Evolutionary conservation across 2,329 filamentous ascomycete genomes (phyloP).

Genomic region (Microdochium bolleyi): DNA sequence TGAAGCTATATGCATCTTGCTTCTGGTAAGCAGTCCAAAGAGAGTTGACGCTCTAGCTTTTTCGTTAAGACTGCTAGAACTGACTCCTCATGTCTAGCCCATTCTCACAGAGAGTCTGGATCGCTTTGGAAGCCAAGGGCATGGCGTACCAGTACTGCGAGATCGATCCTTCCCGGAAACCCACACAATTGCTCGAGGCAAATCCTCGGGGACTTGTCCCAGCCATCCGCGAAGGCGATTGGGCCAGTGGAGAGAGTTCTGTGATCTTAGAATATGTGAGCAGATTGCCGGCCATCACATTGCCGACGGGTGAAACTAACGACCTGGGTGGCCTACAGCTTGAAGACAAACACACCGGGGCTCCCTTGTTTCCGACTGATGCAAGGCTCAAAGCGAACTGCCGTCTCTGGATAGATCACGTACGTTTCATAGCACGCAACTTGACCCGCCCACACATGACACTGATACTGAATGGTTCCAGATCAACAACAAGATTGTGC

Average conservation of each 20-base stretch:
- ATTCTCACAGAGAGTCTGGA: conserved; percentile 85
- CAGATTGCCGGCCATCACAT: not conserved
- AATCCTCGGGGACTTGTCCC: conserved; percentile 73
- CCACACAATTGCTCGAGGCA: conserved; percentile 55
- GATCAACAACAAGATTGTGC: conserved; percentile 71
- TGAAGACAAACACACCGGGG: conserved; percentile 60
- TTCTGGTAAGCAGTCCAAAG: conserved; percentile 59
- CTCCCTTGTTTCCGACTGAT: conserved; percentile 55
- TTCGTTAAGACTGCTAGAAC: not conserved
- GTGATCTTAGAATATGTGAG: conserved; percentile 79
- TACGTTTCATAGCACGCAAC: conserved; percentile 28
- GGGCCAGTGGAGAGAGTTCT: conserved; percentile 74
- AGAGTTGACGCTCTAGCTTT: not conserved
- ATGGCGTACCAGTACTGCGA: conserved; percentile 82
- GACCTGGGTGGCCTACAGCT: conserved; percentile 35
- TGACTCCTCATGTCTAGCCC: conserved; percentile 42
- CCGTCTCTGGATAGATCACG: conserved; percentile 74
- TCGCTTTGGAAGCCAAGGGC: conserved; percentile 72
- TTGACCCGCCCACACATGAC: not conserved
- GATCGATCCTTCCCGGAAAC: conserved; percentile 71
- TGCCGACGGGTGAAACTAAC: not conserved
- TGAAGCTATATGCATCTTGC: conserved; percentile 76
- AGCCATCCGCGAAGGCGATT: conserved; percentile 68
- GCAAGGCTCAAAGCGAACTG: conserved; percentile 64
- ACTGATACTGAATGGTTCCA: conserved; percentile 19